Conservation (phyloP, 306 rosid species). For the Cucumis melo region DNA sequence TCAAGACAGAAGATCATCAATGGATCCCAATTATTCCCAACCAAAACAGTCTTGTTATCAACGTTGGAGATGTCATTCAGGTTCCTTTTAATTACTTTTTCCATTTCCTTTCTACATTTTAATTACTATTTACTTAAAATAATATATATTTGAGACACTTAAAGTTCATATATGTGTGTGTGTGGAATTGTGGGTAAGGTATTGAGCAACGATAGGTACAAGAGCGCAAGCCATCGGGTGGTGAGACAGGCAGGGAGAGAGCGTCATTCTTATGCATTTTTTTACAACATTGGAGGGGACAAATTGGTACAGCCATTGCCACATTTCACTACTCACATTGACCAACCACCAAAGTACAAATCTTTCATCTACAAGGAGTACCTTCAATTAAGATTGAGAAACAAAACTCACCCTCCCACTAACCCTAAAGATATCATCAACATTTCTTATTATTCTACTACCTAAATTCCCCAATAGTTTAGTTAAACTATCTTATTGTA, state of each 20-base stretch:
- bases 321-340: conserved; percentile 26
- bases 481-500: too few relatives aligned
- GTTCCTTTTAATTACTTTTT: background rate
- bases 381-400: conserved; percentile 22
- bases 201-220: conserved; percentile 29
- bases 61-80: conserved; percentile 40
- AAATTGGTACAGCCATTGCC: conserved; percentile 42
- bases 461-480: background rate
- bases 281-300: conserved; percentile 27
- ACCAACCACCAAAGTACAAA: conserved; percentile 30
- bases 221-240: conserved; percentile 37
- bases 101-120: too few relatives aligned
- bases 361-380: conserved; percentile 28
- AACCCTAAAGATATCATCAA: conserved; percentile 24
- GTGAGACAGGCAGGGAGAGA: conserved; percentile 18
- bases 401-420: conserved; percentile 35
- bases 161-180: too few relatives aligned
- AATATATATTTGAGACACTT: too few relatives aligned
- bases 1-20: conserved; percentile 13
- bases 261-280: conserved; percentile 24
- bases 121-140: too few relatives aligned
- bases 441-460: conserved; percentile 21
- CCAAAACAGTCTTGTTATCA: conserved; percentile 27
- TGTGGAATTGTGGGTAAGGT: conserved; percentile 6
- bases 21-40: conserved; percentile 32